phyloP scores from a whole-genome alignment of 768 basidiomycete genomes.

The Gelatoporia subvermispora region DNA sequence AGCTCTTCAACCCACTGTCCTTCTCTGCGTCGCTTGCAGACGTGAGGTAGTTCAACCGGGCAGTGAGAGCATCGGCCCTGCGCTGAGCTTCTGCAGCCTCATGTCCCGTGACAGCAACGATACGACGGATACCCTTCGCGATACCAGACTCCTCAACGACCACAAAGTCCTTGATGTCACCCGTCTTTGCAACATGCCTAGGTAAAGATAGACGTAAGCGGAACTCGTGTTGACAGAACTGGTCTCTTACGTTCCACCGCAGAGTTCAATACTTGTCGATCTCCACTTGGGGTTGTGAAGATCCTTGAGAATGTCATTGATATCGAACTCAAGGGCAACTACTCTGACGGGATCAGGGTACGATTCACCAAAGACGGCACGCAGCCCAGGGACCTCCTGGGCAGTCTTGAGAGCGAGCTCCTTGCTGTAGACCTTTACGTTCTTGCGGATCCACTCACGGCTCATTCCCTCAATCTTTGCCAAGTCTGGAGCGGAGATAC shows the following conservation, averaged over 20 bases:
- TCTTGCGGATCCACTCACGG: slow-evolving; percentile 84
- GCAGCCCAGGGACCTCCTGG: slow-evolving; percentile 84
- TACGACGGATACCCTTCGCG: slow-evolving; percentile 94
- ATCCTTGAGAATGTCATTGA: slow-evolving; percentile 83
- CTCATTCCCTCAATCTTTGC: slow-evolving; percentile 78
- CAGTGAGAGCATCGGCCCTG: slow-evolving; percentile 55
- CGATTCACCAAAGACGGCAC: slow-evolving; percentile 96
- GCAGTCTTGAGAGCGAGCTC: slow-evolving; percentile 77
- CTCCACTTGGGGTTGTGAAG: slow-evolving; percentile 90
- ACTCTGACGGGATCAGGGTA: slow-evolving; percentile 98
- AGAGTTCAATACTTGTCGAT: slow-evolving; percentile 90
- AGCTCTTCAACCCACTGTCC: slow-evolving; percentile 81
- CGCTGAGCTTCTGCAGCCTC: slow-evolving; percentile 84
- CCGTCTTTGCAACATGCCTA: slow-evolving; percentile 93
- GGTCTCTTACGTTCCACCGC: slow-evolving; percentile 97
- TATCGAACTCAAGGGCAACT: slow-evolving; percentile 82
- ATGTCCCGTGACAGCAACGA: slow-evolving; percentile 91
- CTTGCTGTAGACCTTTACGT: slow-evolving; percentile 85
- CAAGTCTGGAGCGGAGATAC: slow-evolving; percentile 73
- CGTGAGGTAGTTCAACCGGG: slow-evolving; percentile 60
- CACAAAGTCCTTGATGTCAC: slow-evolving; percentile 95
- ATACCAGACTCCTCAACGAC: slow-evolving; percentile 96
- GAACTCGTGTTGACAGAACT: not conserved
- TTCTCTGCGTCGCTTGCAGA: slow-evolving; percentile 67
- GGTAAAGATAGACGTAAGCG: not conserved